phyloP scores from a whole-genome alignment of 1,284 basidiomycete genomes.

The Trichosporon inkin region DNA sequence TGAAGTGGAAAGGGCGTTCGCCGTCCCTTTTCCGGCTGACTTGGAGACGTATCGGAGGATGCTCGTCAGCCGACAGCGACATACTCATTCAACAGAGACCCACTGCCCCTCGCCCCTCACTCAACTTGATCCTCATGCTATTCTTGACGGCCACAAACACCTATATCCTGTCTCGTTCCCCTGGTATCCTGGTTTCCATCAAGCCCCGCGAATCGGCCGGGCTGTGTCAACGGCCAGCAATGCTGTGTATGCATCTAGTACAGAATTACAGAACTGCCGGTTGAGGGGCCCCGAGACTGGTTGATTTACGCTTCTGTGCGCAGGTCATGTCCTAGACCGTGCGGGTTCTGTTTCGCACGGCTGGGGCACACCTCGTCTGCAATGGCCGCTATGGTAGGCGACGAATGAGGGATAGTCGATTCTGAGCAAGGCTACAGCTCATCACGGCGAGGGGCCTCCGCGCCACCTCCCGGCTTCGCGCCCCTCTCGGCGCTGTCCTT shows the following conservation, averaged over 20 bases:
- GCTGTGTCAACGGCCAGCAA: constrained; percentile 3
- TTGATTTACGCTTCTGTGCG: no score
- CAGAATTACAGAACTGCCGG: background rate
- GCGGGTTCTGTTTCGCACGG: background rate
- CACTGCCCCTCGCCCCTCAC: background rate
- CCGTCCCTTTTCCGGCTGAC: background rate
- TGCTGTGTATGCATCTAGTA: constrained; percentile 27
- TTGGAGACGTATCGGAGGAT: background rate
- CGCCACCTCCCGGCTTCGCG: background rate
- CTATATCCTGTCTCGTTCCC: background rate
- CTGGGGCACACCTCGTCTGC: background rate
- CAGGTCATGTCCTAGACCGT: no score
- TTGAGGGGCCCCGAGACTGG: no score
- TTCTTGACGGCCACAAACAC: background rate
- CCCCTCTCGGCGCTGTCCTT: background rate
- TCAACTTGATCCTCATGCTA: background rate
- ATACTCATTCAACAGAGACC: background rate
- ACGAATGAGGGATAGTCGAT: background rate
- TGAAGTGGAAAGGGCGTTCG: background rate
- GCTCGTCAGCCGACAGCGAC: constrained; percentile 1
- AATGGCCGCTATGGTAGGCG: no score
- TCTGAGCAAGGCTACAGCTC: constrained; percentile 12
- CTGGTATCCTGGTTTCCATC: constrained; percentile 5
- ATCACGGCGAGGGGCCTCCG: background rate
- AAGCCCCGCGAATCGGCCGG: background rate